Base-by-base conservation (phyloP, 2,329 filamentous ascomycete species). In the Arthrobotrys sinensis region DNA sequence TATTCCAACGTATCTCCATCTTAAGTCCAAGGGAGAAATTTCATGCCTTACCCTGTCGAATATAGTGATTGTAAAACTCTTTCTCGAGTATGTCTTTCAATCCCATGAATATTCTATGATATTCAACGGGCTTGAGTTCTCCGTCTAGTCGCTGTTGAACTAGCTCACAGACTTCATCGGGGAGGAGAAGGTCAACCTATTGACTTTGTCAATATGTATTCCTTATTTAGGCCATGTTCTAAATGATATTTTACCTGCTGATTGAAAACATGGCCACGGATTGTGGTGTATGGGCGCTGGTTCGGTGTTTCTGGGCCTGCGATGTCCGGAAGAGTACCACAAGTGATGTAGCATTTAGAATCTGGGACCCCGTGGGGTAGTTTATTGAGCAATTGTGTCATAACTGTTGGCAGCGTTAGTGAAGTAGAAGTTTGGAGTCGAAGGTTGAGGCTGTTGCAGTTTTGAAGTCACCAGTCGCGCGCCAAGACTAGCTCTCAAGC, bases 21-120 rank as follows among this genome's bases (percentile, higher is more conserved):
- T 14, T 66, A 46, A 34, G 7, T 21, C 32, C 11, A 10, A 16
- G 43, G 4, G 43, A 36, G 19, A 16, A 28, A n/a, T 46, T 32
- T 32, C 77, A 24, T 12, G 24, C 8, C 83, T 21, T 85, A 92
- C 92, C 92, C 76, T 88, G 88, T 84, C 97, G 97, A 80, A 98
- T 91, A 83, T 96, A 94, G 50, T 90, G 87, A n/a, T 89, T 91
- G 82, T 97, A 94, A 82, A 97, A 97, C 0, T 90, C 88, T 0
- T 89, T 89, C 38, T 91, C 87, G 0, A 98, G 83, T 4, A 98
- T 83, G 75, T 93, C 90, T 7, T 87, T 88, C 8, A 97, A 87
- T 2, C 89, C 89, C 88, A 97, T 90, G 80, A 89, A 88, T 1
- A 97, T 89, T 76, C 89, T 88, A 36, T 89, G 88, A 86, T 93